Base-by-base conservation (phyloP, 2,329 filamentous ascomycete species). In the Ascochyta viciae-villosae region DNA sequence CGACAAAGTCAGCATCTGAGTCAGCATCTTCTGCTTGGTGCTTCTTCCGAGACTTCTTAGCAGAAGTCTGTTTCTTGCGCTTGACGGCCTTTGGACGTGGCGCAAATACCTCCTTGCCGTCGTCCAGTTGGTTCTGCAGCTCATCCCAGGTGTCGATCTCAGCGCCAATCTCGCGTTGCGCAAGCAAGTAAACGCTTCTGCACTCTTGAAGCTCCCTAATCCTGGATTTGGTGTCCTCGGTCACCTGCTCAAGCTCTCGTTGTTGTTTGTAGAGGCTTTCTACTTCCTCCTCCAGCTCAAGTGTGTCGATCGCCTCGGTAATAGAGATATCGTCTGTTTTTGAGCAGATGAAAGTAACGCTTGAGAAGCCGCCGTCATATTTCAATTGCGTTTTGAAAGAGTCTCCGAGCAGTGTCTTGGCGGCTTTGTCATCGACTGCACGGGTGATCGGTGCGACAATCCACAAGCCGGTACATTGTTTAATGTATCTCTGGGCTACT, bases 241-340 rank as follows among this genome's bases (percentile, higher is more conserved):
- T 60, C 8, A 68, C 49, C 16, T 64, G 50, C 23, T 70, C 35
- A 15, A 52, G 56, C 5, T 52, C 48, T 0, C 62, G 41, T 3
- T 60, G 35, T 39, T 73, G 64, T 1, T 76, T 71, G 2, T 67
- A 63, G 6, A 74, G 61, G 2, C 61, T 54, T 12, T 64, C 56
- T 2, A 76, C 65, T 38, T 72, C 54, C 12, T 73, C 71, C 8
- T 76, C 70, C 1, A 80, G 65, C 4, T 67, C 64, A 33, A 81
- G 68, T 26, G 70, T 74, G 4, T 77, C 71, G 4, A 72, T 66
- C 4, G 78, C 79, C 51, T 84, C 80, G 0, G 71, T 77, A 4
- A 81, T 70, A 7, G 76, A 81, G 8, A 88, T 85, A 39, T 88
- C 84, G 64, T 89, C 87, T 0, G 84, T 86, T 65, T 88, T 88